Base-by-base conservation (phyloP, 2,329 filamentous ascomycete species). In the Hypoxylon sp. region DNA sequence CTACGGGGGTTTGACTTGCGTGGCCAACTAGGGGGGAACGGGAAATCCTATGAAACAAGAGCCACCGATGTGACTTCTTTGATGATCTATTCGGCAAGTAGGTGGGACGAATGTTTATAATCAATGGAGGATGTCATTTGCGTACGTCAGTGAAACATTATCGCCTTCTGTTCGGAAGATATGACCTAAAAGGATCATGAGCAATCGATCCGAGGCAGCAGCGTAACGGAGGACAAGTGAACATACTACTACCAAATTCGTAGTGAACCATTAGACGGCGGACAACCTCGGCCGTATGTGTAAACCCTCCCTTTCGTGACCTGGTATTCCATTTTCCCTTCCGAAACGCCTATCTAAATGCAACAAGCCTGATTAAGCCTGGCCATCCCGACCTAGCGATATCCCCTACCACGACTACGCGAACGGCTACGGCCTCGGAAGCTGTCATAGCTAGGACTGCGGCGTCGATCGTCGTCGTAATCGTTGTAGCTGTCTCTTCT, bases 401-500 rank as follows among this genome's bases (percentile, higher is more conserved):
- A 73, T 55, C 75, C 76, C 32, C 80, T 80, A 21, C 77, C 77
- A 32, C 75, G 78, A 63, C 79, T 83, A 51, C 79, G 78, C 39
- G 82, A 84, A 52, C 78, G 79, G 60, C 80, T 82, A 35, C 75
- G 77, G 17, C 72, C 77, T 50, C 77, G 76, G 68, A 85, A 81
- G 72, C 84, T 86, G 68, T 79, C 82, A 47, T 81, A 82, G 61
- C 84, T 86, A 7, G 81, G 83, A 68, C 85, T 88, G 44, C 85
- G 82, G 46, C 81, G 80, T 68, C 81, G 75, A 51, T 72, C 71
- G n/a, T 77, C 75, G 24, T 78, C 77, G n/a, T 68, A 55, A 21
- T 79, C 75, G 29, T 78, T 78, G 13, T 79, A 73, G 27, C 73
- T 75, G 29, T 74, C 77, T 69, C 77, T 75, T 52, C 79, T 72